These are phyloP conservation scores for Colletotrichum lupini DNA, from an alignment of 2,329 filamentous ascomycete genomes.

Conservation along the genomic window DNA sequence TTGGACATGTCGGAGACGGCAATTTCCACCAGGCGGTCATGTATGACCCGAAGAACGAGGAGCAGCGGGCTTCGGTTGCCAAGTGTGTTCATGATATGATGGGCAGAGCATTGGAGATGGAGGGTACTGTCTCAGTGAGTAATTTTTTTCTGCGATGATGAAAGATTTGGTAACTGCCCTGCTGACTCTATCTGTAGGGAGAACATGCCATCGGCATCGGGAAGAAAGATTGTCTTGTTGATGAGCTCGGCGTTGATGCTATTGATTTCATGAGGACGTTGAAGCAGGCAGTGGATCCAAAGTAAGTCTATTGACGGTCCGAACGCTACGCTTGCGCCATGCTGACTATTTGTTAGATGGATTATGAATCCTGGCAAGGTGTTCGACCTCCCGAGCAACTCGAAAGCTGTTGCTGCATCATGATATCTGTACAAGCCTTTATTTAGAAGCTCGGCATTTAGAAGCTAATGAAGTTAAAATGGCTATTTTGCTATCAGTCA, in stretches of 20 bases:
- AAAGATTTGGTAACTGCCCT: not conserved
- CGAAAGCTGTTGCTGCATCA: not conserved
- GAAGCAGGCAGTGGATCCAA: slow-evolving; percentile 72
- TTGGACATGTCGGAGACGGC: slow-evolving; percentile 80
- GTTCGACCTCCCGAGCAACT: slow-evolving; percentile 57
- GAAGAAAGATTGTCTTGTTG: slow-evolving; percentile 70
- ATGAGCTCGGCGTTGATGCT: slow-evolving; percentile 72
- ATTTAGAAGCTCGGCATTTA: not conserved
- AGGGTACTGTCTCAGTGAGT: slow-evolving; percentile 73
- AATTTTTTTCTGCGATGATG: not conserved
- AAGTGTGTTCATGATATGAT: slow-evolving; percentile 76
- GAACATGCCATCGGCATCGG: slow-evolving; percentile 79
- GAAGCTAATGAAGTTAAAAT: not conserved
- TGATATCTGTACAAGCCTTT: not conserved
- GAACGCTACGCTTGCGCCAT: no score
- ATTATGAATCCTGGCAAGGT: slow-evolving; percentile 78
- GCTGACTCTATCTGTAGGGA: slow-evolving; percentile 48
- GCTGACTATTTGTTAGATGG: slow-evolving; percentile 54
- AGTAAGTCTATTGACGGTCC: slow-evolving; percentile 37
- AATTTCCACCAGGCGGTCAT: slow-evolving; percentile 73
- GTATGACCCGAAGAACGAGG: slow-evolving; percentile 57
- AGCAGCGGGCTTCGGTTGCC: slow-evolving; percentile 62
- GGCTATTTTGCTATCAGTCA: not conserved
- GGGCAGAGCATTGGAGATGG: slow-evolving; percentile 74
- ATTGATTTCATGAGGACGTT: slow-evolving; percentile 75